A percentile compares a stretch with the other conserved stretches of the same genome.
Evolutionary conservation across 1,139 yeast genomes (phyloP).

Genomic region (Wickerhamiella pararugosa): DNA sequence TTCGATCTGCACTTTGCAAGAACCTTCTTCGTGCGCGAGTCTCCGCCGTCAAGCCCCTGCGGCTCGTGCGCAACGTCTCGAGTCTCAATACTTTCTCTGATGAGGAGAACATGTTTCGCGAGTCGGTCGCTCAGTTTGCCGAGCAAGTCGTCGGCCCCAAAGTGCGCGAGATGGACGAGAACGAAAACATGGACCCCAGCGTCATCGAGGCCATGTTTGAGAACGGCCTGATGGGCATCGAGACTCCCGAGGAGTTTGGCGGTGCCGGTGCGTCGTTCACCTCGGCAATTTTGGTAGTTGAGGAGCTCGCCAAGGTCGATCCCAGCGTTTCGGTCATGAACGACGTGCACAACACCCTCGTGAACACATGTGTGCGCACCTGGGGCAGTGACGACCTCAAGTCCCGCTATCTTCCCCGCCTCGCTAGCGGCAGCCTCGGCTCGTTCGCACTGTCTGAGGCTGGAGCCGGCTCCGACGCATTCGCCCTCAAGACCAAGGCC

Average conservation of each 20-base stretch:
- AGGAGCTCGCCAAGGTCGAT: constrained; percentile 32
- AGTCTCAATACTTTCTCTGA: constrained; percentile 22
- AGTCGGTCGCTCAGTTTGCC: constrained; percentile 28
- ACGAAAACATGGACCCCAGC: constrained; percentile 27
- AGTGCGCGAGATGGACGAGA: constrained; percentile 31
- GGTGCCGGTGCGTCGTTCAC: constrained; percentile 34
- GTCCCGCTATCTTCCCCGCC: constrained; percentile 27
- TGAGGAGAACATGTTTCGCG: constrained; percentile 30
- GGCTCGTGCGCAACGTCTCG: constrained; percentile 10
- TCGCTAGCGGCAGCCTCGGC: constrained; percentile 27
- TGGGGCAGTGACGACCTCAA: constrained; percentile 27
- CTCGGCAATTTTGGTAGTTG: constrained; percentile 31
- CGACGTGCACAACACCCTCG: constrained; percentile 33
- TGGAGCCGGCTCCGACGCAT: constrained; percentile 33
- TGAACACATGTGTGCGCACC: constrained; percentile 28
- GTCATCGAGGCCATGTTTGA: constrained; percentile 28
- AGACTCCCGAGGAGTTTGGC: constrained; percentile 32
- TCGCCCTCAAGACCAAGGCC: constrained; percentile 29
- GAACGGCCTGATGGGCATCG: constrained; percentile 31
- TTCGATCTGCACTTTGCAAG: no score
- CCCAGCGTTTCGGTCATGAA: constrained; percentile 31
- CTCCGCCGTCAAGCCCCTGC: constrained; percentile 1
- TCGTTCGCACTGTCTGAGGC: constrained; percentile 31
- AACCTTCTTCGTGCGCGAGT: no score
- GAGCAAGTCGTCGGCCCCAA: constrained; percentile 28